Evolutionary conservation across 768 basidiomycete species (phyloP).

Genomic region (Daedaleopsis nitida): DNA sequence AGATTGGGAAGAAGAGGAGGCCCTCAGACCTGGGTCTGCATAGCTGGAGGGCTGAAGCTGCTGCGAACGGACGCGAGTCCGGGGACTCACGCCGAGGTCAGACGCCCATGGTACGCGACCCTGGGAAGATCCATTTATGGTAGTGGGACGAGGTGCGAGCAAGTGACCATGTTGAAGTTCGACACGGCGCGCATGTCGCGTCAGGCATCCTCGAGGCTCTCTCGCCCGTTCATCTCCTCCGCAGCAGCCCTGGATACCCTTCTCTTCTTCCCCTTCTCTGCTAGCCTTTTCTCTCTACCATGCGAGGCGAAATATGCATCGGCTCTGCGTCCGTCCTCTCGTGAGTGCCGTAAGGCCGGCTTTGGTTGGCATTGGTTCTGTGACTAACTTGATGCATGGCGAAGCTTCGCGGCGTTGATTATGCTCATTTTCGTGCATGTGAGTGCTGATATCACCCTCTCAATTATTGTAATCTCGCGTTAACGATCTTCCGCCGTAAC

Average conservation of each 20-base stretch:
- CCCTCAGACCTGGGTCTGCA: background rate
- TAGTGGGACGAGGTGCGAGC: background rate
- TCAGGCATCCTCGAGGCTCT: conserved; percentile 22
- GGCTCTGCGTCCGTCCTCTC: conserved; percentile 71
- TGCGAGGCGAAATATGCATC: conserved; percentile 81
- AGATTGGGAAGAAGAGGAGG: background rate
- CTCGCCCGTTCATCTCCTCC: conserved; percentile 9
- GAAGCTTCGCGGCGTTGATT: conserved; percentile 49
- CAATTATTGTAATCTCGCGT: conserved; percentile 13
- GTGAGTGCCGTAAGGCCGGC: conserved; percentile 42
- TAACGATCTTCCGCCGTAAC: conserved; percentile 10
- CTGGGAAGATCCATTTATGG: conserved; percentile 1
- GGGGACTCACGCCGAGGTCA: conserved; percentile 10
- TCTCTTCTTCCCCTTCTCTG: conserved; percentile 7
- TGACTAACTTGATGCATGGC: conserved; percentile 20
- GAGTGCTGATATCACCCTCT: conserved; percentile 32
- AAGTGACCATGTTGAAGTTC: conserved; percentile 3
- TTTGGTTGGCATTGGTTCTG: background rate
- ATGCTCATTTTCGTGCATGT: conserved; percentile 85
- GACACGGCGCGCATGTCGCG: conserved; percentile 10
- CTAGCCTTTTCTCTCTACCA: conserved; percentile 24
- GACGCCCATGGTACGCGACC: conserved; percentile 12
- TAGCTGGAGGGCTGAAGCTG: background rate
- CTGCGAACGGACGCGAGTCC: background rate
- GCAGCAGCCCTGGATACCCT: conserved; percentile 19